Base-by-base conservation (phyloP, 352 stramenopile genomes). In the Pythium rishiriense region DNA sequence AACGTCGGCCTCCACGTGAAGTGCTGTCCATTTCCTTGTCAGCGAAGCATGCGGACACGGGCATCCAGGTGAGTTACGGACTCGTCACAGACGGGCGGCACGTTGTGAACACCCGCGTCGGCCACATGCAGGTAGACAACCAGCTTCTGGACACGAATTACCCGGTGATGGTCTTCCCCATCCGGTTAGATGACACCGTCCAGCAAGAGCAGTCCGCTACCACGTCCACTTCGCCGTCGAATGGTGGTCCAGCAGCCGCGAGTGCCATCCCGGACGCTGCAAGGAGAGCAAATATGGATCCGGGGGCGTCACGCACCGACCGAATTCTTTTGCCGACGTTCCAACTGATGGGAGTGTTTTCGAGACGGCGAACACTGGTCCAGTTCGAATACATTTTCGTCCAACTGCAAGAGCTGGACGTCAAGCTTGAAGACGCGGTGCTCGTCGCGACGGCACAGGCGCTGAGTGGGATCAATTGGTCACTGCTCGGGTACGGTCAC, bases 361-460 rank as follows among this genome's bases (percentile, higher is more conserved):
- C 72, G 21, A 73, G 74, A 21, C 79, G 88, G 37, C 67, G 78
- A 0, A 85, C 80, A 19, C 71, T 94, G 35, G 70, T 93, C 21
- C 80, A 92, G 49, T 91, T 94, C 37, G 84, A 94, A 52, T 94
- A 94, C 69, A 92, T 94, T 43, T 94, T 94, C 62, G 84, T 79
- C 5, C 86, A 94, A 51, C 73, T 94, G 21, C 86, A 94, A 64
- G 86, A 94, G 52, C 66, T 94, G n/a, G 84, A 93, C 62, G 89
- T 94, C 42, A 94, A 94, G 35, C 43, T 94, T 1, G 86, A 94
- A 68, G 86, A 94, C 49, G 85, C 85, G 24, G 75, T 86, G 15
- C 71, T 94, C 19, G 81, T 94, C 26, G 84, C 83, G 21, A 74
- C 91, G 11, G 83, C 84, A 15, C 75, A 92, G 62, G 86, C 88